These are phyloP conservation scores for Coemansia pectinata DNA, from an alignment of 192 early-diverging fungal genomes.

Conservation along the genomic window DNA sequence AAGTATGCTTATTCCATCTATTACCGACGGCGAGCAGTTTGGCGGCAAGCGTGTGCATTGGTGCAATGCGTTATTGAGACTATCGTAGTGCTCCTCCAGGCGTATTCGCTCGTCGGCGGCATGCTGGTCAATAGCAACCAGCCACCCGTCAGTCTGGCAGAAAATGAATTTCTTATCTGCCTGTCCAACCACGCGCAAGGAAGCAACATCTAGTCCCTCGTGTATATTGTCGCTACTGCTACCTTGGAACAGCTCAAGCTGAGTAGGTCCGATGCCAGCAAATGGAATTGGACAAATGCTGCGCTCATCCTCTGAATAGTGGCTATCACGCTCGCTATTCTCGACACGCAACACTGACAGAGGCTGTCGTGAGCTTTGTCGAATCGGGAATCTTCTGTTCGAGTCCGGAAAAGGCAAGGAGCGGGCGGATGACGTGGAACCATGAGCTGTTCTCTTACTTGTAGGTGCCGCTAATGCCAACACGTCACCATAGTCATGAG, in stretches of 20 bases:
- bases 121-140: constrained; percentile 54
- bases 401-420: not conserved
- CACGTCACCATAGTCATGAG: not conserved
- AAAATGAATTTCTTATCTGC: constrained; percentile 48
- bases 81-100: constrained; percentile 28
- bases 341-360: not conserved
- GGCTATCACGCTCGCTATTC: not conserved
- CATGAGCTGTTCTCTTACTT: not conserved
- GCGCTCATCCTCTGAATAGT: not conserved
- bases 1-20: constrained; percentile 37
- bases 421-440: not conserved
- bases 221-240: not conserved
- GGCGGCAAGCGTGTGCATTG: constrained; percentile 1
- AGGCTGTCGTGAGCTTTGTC: not conserved
- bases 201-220: not conserved
- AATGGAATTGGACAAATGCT: not conserved
- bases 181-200: constrained; percentile 39
- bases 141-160: constrained; percentile 24
- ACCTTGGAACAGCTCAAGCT: not conserved
- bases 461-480: not conserved
- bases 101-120: constrained; percentile 54
- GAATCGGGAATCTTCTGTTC: constrained; percentile 3
- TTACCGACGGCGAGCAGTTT: constrained; percentile 8
- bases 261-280: not conserved
- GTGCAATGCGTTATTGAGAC: constrained; percentile 11